A percentile compares a stretch with the other conserved stretches of the same genome.
Conservation (phyloP, 2,329 filamentous ascomycete genomes). For the Ophiosphaerella korrae region DNA sequence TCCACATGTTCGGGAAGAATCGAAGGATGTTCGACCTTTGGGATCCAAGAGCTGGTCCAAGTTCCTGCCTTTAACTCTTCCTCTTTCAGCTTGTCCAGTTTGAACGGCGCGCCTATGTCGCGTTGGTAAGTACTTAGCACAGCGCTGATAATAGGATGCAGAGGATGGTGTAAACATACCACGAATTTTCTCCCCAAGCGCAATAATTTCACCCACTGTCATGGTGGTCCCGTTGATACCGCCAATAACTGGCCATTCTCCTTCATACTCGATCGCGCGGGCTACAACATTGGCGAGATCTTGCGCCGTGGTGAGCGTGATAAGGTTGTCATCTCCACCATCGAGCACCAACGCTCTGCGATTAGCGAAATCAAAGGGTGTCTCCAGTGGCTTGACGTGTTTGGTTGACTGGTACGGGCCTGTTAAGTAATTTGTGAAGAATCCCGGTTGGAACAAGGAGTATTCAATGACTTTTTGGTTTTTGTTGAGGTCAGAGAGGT, state of each 20-base stretch:
- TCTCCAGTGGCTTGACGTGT: slow-evolving; percentile 51
- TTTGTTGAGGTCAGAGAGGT: slow-evolving; percentile 58
- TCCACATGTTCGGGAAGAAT: slow-evolving; percentile 42
- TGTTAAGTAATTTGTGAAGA: slow-evolving; percentile 60
- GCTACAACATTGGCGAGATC: slow-evolving; percentile 24
- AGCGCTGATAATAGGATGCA: neutral
- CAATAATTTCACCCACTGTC: slow-evolving; percentile 7
- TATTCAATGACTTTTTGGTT: slow-evolving; percentile 59
- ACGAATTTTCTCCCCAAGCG: slow-evolving; percentile 20
- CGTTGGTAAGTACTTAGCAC: neutral
- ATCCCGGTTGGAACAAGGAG: slow-evolving; percentile 58
- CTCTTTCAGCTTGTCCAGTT: slow-evolving; percentile 49
- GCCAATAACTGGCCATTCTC: slow-evolving; percentile 25
- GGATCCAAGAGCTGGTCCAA: slow-evolving; percentile 47
- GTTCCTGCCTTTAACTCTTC: slow-evolving; percentile 47
- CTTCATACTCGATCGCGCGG: slow-evolving; percentile 21
- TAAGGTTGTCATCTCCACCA: slow-evolving; percentile 42
- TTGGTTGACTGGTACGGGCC: slow-evolving; percentile 53
- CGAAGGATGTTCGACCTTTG: slow-evolving; percentile 31
- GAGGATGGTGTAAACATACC: slow-evolving; percentile 7
- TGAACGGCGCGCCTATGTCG: slow-evolving; percentile 46
- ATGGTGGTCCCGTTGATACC: slow-evolving; percentile 19
- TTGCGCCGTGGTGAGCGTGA: slow-evolving; percentile 23
- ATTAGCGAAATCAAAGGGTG: slow-evolving; percentile 15
- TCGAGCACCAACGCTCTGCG: slow-evolving; percentile 19